These are phyloP conservation scores for Yamagishiella unicocca DNA, from an alignment of 139 green algal genomes.

Conservation along the genomic window DNA sequence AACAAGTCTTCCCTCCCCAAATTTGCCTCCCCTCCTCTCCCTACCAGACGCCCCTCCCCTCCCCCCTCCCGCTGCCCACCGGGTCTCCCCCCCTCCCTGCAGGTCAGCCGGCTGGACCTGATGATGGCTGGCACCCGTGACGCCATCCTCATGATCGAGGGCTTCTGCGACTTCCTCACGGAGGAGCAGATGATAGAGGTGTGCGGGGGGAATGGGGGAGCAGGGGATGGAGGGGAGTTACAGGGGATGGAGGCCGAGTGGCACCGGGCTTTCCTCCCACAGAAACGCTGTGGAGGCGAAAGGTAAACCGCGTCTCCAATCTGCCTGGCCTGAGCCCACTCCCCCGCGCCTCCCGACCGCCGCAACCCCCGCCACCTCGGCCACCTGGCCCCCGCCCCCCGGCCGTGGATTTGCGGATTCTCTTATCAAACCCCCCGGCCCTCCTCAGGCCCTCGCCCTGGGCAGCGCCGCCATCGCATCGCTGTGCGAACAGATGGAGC, in stretches of 20 bases:
- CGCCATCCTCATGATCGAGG: slow-evolving; percentile 98
- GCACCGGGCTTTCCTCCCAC: no score
- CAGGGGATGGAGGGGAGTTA: background rate
- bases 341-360: background rate
- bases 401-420: no score
- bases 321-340: no score
- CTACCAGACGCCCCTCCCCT: background rate
- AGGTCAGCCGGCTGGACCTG: slow-evolving; percentile 81
- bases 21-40: background rate
- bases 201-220: background rate
- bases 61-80: background rate
- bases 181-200: slow-evolving; percentile 93
- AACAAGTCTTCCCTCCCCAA: no score
- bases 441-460: slow-evolving; percentile 65
- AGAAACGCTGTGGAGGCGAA: no score
- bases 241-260: no score
- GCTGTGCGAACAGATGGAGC: slow-evolving; percentile 80
- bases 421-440: no score
- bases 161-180: slow-evolving; percentile 93
- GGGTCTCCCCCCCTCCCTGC: background rate
- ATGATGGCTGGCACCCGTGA: slow-evolving; percentile 93
- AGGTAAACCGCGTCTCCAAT: no score
- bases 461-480: slow-evolving; percentile 73
- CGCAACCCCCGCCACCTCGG: slow-evolving; percentile 20
- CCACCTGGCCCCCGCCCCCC: no score